These are phyloP conservation scores for Phytophthora fragariaefolia DNA, from an alignment of 352 stramenopile genomes.

Conservation along the genomic window DNA sequence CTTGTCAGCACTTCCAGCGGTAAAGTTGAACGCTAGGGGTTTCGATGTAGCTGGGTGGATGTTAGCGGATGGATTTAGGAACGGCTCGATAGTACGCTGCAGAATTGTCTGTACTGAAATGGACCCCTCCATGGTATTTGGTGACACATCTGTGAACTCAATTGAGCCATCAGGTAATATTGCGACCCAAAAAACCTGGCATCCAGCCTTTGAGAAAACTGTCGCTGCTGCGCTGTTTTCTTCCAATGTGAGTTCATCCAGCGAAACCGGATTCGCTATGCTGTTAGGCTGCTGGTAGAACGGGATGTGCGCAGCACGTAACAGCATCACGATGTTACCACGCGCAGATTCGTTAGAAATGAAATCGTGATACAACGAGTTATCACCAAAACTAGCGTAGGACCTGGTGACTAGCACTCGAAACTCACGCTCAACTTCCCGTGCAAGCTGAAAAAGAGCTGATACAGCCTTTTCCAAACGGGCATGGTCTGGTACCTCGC, in stretches of 20 bases:
- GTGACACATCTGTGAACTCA: conserved; percentile 23
- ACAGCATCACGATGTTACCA: conserved; percentile 46
- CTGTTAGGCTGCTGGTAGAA: conserved; percentile 66
- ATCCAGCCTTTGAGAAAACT: conserved; percentile 32
- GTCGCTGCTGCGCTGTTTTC: background rate
- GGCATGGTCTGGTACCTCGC: background rate
- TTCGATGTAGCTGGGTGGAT: conserved; percentile 18
- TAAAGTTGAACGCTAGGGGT: conserved; percentile 61
- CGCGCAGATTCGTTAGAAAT: conserved; percentile 14
- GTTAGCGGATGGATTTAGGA: conserved; percentile 48
- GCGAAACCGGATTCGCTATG: background rate
- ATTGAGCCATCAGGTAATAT: conserved; percentile 10
- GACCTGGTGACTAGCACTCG: conserved; percentile 52
- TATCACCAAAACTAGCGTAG: conserved; percentile 58
- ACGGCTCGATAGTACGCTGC: conserved; percentile 47
- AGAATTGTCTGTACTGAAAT: background rate
- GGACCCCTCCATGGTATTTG: background rate
- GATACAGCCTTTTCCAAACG: conserved; percentile 24
- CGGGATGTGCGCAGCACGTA: conserved; percentile 53
- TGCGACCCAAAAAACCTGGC: conserved; percentile 32
- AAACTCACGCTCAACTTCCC: conserved; percentile 52
- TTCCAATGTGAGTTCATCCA: conserved; percentile 16
- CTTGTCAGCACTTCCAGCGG: conserved; percentile 43
- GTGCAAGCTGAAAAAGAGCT: conserved; percentile 40
- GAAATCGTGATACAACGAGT: conserved; percentile 57